Conservation (phyloP, 805 yeast species). For the Maudiozyma pseudohumilis region DNA sequence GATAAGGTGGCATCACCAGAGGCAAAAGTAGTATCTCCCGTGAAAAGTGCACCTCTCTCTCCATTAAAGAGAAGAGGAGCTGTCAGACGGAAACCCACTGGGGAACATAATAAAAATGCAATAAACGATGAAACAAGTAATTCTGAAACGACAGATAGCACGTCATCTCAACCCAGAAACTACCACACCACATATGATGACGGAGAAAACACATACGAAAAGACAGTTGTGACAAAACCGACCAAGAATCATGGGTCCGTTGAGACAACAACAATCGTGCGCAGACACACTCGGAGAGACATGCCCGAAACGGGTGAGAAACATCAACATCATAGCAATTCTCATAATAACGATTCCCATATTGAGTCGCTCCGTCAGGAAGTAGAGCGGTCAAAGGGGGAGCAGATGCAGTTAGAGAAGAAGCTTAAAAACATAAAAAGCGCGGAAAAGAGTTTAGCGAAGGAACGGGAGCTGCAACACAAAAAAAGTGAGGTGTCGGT, state of each 20-base stretch:
- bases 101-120: no score
- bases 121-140: no score
- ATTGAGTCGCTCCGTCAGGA: background rate
- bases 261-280: background rate
- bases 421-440: background rate
- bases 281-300: background rate
- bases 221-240: background rate
- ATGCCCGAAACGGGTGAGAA: no score
- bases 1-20: no score
- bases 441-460: background rate
- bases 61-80: no score
- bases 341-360: background rate
- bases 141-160: no score
- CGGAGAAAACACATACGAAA: background rate
- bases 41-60: no score
- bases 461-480: background rate
- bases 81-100: no score
- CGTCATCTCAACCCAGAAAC: background rate
- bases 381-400: background rate
- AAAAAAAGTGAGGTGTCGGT: no score
- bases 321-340: background rate
- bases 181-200: background rate
- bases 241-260: background rate
- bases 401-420: background rate
- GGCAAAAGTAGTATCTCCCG: no score